Base-by-base conservation (phyloP, 306 rosid genomes). In the Cicer bijugum region DNA sequence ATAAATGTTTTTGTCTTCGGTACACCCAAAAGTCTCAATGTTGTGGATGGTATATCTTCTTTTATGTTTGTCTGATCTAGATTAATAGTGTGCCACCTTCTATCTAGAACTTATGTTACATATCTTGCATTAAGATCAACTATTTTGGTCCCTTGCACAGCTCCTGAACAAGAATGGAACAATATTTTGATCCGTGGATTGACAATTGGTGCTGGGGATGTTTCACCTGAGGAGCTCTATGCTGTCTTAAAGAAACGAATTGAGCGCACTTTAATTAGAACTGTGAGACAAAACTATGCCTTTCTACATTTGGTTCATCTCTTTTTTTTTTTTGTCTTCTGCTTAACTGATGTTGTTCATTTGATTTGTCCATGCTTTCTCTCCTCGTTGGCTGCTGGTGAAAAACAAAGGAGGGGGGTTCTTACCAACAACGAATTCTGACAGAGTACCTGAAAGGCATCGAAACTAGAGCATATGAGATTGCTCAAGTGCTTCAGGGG, bases 151-250 rank as follows among this genome's bases (percentile, higher is more conserved):
- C 68, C 70, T 79, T 79, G 83, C 90, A 81, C 94, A 91, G 97
- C 96, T 76, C 94, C 94, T 17, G 96, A 93, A 80, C 90, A 91
- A 83, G 86, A 85, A 75, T 93, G 97, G 97, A 93, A 85, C 88
- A 83, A 63, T 82, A 78, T 89, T 61, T 83, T 93, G 83, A 74
- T 91, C 48, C 79, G 86, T 2, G 98, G 98, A 79, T 58, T 93
- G 79, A 88, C 90, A 15, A 56, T 91, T 60, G 94, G 97, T 48
- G 82, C 84, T 42, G 96, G 97, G 68, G 88, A 88, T 38, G 67
- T 88, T 80, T 81, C 88, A 11, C 94, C 91, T 0, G 88, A 87
- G 43, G 98, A 89, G 69, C 80, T 93, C 70, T 66, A 69, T 50
- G 83, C 86, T 16, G 94, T 85, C 66, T n/a, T 86, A n/a, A 91